Base-by-base conservation (phyloP, 345 rosid species). In the Garcia nutans region DNA sequence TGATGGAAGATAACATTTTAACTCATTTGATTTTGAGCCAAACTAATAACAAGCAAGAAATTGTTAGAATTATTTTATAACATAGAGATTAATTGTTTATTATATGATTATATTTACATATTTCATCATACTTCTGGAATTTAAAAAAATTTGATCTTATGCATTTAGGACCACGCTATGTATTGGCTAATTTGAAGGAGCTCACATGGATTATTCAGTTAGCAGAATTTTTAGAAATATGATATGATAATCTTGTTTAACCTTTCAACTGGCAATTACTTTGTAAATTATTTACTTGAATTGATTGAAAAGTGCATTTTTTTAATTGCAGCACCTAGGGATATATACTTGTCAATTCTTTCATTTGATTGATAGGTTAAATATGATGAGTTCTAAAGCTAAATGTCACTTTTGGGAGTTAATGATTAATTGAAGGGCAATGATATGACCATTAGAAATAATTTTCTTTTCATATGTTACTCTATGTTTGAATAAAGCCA, bases 151-250 rank as follows among this genome's bases (percentile, higher is more conserved):
- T 28, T 28, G 31, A 28, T 28, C 31, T 28, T 28, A 28, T 2
- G 31, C 31, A 28, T 78, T 82, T 96, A 84, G 99, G 99, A 78
- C 97, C 98, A n/a, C n/a, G n/a, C n/a, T n/a, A n/a, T n/a, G n/a
- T n/a, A n/a, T n/a, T n/a, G n/a, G n/a, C n/a, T n/a, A 96, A 96
- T 83, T 81, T 93, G 78, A 96, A 92, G 87, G 98, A 92, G 86
- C 97, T 96, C 71, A 80, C 85, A 5, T 77, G 95, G 81, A 88
- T 82, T 79, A 90, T 96, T 76, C 96, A 87, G 23, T 92, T 98
- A 71, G 89, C 90, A 70, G 84, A 96, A 85, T 88, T 96, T 82
- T 45, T 72, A 77, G 80, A 77, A 24, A 24, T 60, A 13, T 77
- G 72, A 77, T 45, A 37, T 15, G 54, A 6, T 15, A 33, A 45